A percentile compares a stretch with the other conserved stretches of the same genome.
These are phyloP conservation scores for Croton laevigatus DNA, from an alignment of 441 rosid species.

Conservation along the genomic window DNA sequence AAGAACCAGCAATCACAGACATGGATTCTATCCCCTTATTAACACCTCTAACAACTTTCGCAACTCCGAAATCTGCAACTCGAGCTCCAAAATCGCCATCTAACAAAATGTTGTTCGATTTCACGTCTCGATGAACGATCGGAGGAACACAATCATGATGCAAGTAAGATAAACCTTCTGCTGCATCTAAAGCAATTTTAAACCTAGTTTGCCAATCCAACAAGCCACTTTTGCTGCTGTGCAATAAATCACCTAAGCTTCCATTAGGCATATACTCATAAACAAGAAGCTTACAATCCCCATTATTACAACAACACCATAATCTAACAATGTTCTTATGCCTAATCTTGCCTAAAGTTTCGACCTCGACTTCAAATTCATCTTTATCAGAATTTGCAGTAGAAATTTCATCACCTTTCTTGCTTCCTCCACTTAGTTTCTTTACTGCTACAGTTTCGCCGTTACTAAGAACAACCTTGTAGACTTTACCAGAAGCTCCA, in stretches of 20 bases:
- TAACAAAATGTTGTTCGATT: conserved; percentile 85
- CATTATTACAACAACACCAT: conserved; percentile 84
- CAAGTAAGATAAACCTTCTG: conserved; percentile 87
- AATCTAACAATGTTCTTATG: conserved; percentile 93
- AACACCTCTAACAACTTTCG: conserved; percentile 65
- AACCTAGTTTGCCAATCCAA: conserved; percentile 83
- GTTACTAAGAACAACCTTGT: conserved; percentile 71
- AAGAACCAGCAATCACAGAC: conserved; percentile 94
- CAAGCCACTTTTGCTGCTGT: conserved; percentile 71
- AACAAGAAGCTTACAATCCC: conserved; percentile 86
- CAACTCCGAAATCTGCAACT: conserved; percentile 96
- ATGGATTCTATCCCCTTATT: conserved; percentile 71
- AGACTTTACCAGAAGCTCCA: conserved; percentile 92
- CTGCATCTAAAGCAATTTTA: conserved; percentile 80
- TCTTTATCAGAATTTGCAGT: conserved; percentile 54
- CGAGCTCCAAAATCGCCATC: conserved; percentile 82
- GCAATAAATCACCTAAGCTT: conserved; percentile 90
- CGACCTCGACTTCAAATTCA: conserved; percentile 82
- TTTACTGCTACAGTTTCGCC: conserved; percentile 93
- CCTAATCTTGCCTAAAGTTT: conserved; percentile 88
- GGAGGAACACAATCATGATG: conserved; percentile 94
- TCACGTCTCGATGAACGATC: conserved; percentile 93
- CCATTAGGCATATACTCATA: conserved; percentile 98
- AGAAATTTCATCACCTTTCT: conserved; percentile 35
- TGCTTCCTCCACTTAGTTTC: conserved; percentile 60